These are phyloP conservation scores for Peronosclerospora sorghi DNA, from an alignment of 352 stramenopile species.

Conservation along the genomic window DNA sequence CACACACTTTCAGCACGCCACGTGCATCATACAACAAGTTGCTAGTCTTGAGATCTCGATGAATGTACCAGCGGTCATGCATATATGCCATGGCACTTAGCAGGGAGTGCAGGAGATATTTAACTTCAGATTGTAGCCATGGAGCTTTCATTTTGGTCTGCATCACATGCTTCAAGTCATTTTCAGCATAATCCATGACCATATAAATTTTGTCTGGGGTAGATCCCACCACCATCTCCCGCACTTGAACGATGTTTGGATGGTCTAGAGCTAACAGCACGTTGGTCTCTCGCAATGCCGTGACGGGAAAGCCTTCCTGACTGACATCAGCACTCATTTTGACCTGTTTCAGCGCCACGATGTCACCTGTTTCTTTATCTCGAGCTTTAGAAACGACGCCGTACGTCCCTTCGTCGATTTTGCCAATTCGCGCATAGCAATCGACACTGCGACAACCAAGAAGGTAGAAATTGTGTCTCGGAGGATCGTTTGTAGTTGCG, in stretches of 20 bases:
- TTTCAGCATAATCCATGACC: slow-evolving; percentile 86
- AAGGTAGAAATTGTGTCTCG: slow-evolving; percentile 62
- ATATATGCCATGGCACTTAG: slow-evolving; percentile 84
- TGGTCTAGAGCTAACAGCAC: slow-evolving; percentile 72
- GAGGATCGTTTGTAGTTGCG: background rate
- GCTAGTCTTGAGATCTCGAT: slow-evolving; percentile 97
- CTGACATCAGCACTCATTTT: slow-evolving; percentile 67
- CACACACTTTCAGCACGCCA: slow-evolving; percentile 71
- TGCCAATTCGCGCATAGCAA: slow-evolving; percentile 88
- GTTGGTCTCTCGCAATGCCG: slow-evolving; percentile 79
- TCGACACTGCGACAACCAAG: slow-evolving; percentile 91
- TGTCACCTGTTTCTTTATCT: slow-evolving; percentile 83
- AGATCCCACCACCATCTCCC: slow-evolving; percentile 84
- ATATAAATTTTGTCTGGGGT: slow-evolving; percentile 86
- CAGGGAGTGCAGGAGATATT: slow-evolving; percentile 90
- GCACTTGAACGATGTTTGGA: slow-evolving; percentile 80
- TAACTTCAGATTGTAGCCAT: slow-evolving; percentile 86
- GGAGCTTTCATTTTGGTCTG: slow-evolving; percentile 74
- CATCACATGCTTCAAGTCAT: slow-evolving; percentile 81
- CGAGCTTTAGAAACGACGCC: slow-evolving; percentile 92
- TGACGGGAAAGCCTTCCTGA: slow-evolving; percentile 78
- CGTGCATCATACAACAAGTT: slow-evolving; percentile 92
- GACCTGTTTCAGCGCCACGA: slow-evolving; percentile 90
- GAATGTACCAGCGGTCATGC: slow-evolving; percentile 89
- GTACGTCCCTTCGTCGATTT: slow-evolving; percentile 95